Evolutionary conservation across 2,329 filamentous ascomycete genomes (phyloP).

Genomic region (Metarhizium anisopliae): DNA sequence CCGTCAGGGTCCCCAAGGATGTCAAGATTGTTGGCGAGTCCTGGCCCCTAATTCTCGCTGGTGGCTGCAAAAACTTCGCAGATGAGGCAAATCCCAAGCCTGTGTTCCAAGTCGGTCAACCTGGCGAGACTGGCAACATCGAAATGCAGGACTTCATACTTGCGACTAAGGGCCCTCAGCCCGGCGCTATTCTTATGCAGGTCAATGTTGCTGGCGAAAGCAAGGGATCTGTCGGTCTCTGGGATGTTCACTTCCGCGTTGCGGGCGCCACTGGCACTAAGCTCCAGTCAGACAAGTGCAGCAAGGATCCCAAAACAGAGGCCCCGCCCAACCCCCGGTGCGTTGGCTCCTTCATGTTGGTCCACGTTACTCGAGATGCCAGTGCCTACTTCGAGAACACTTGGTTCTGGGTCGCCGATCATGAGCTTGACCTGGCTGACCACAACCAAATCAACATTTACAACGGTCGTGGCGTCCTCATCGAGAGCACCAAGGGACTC

Average conservation of each 20-base stretch:
- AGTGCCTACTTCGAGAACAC: conserved; percentile 79
- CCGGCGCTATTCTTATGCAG: conserved; percentile 83
- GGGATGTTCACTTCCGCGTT: conserved; percentile 94
- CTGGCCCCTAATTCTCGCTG: conserved; percentile 83
- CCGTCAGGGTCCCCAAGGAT: conserved; percentile 64
- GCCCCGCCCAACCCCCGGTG: conserved; percentile 58
- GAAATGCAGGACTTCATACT: conserved; percentile 87
- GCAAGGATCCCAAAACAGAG: conserved; percentile 60
- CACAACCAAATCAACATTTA: conserved; percentile 78
- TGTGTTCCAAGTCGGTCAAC: conserved; percentile 76
- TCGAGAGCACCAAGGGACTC: conserved; percentile 65
- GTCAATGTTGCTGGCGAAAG: conserved; percentile 71
- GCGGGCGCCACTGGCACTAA: conserved; percentile 79
- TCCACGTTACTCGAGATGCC: conserved; percentile 53
- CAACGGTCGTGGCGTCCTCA: conserved; percentile 74
- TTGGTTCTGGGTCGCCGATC: conserved; percentile 87
- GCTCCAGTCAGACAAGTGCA: conserved; percentile 70
- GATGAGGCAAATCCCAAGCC: conserved; percentile 68
- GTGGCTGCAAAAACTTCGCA: conserved; percentile 60
- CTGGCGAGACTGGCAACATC: conserved; percentile 67
- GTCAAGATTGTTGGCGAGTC: conserved; percentile 86
- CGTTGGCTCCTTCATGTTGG: conserved; percentile 62
- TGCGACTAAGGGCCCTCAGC: conserved; percentile 71
- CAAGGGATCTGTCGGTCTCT: conserved; percentile 69
- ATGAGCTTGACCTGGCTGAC: conserved; percentile 70